Conservation (phyloP, 805 yeast species). For the Wickerhamiella dianesei region DNA sequence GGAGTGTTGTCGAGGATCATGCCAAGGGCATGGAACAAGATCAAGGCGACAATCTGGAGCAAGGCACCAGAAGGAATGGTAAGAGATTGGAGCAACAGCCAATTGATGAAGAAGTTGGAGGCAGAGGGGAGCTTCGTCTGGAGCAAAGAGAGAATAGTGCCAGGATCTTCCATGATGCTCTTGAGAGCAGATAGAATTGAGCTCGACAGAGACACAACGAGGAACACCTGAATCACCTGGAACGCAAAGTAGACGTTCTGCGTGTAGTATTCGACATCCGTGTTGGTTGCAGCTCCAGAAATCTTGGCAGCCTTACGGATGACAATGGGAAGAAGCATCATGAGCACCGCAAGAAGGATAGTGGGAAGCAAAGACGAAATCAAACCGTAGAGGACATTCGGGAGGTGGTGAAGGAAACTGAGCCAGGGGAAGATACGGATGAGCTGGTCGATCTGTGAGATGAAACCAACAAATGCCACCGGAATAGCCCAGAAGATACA, state of each 20-base stretch:
- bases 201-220: slow-evolving; percentile 73
- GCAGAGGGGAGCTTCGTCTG: slow-evolving; percentile 76
- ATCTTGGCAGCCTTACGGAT: slow-evolving; percentile 64
- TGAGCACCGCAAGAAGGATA: slow-evolving; percentile 61
- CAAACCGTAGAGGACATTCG: slow-evolving; percentile 56
- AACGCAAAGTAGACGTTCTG: slow-evolving; percentile 85
- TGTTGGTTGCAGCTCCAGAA: slow-evolving; percentile 58
- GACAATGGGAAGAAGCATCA: slow-evolving; percentile 76
- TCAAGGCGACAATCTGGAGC: slow-evolving; percentile 59
- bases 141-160: slow-evolving; percentile 56
- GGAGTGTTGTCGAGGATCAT: slow-evolving; percentile 72
- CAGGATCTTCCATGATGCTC: slow-evolving; percentile 53
- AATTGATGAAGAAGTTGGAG: slow-evolving; percentile 77
- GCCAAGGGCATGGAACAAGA: slow-evolving; percentile 59
- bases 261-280: slow-evolving; percentile 64
- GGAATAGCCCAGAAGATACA: slow-evolving; percentile 93
- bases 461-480: slow-evolving; percentile 91
- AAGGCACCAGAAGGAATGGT: slow-evolving; percentile 62
- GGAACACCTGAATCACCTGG: slow-evolving; percentile 78
- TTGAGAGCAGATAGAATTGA: slow-evolving; percentile 69
- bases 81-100: slow-evolving; percentile 70
- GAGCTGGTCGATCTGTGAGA: slow-evolving; percentile 68
- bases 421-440: slow-evolving; percentile 39
- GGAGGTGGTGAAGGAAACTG: slow-evolving; percentile 62
- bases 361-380: slow-evolving; percentile 84